Conservation (phyloP, 2,329 filamentous ascomycete genomes). For the Alternaria brassicicola region DNA sequence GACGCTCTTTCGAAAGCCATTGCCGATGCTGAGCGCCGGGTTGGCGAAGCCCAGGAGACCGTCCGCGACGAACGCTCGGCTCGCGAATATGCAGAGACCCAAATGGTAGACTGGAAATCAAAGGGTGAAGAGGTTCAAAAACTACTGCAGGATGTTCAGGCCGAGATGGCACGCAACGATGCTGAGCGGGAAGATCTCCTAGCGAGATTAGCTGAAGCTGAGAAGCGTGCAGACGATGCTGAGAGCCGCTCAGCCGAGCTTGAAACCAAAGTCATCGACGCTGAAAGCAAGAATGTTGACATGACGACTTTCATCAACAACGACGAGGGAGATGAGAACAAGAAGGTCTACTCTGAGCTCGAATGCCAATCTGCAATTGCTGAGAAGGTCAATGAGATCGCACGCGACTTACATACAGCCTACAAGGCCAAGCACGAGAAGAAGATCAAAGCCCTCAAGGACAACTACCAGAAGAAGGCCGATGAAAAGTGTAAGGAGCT, state of each 20-base stretch:
- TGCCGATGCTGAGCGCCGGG: constrained; percentile 87
- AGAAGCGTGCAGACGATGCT: constrained; percentile 74
- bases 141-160: constrained; percentile 77
- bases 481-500: constrained; percentile 86
- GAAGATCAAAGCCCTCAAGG: constrained; percentile 88
- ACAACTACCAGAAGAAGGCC: constrained; percentile 81
- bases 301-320: constrained; percentile 63
- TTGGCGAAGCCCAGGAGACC: constrained; percentile 83
- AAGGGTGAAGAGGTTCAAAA: constrained; percentile 84
- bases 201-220: constrained; percentile 73
- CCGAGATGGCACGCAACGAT: constrained; percentile 79
- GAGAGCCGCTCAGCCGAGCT: constrained; percentile 78
- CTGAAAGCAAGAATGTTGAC: constrained; percentile 73
- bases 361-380: constrained; percentile 73
- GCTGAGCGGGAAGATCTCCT: constrained; percentile 81
- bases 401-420: constrained; percentile 83
- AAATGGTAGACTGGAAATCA: constrained; percentile 83
- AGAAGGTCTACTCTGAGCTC: constrained; percentile 49
- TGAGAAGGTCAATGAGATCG: constrained; percentile 77
- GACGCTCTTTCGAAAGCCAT: constrained; percentile 85
- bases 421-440: constrained; percentile 98
- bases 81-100: constrained; percentile 73
- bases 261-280: constrained; percentile 52
- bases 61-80: constrained; percentile 76
- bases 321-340: constrained; percentile 43